phyloP scores from a whole-genome alignment of 2,329 filamentous ascomycete species.

The Rutstroemia sp. region DNA sequence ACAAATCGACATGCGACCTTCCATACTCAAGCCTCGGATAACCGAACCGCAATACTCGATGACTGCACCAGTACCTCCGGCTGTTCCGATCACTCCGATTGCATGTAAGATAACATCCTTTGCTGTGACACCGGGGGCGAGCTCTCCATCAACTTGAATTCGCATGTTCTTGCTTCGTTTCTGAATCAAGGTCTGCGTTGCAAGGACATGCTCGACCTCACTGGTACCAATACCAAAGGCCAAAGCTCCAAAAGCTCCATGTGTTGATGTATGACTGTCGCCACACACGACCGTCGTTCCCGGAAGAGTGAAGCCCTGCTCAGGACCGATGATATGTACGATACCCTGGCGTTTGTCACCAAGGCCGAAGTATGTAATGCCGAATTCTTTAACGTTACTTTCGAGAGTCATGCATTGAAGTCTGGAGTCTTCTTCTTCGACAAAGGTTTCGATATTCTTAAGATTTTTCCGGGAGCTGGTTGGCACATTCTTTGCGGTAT shows the following conservation, averaged over 20 bases:
- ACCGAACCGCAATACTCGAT: constrained; percentile 97
- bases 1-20: constrained; percentile 98
- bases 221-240: constrained; percentile 97
- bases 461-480: constrained; percentile 85
- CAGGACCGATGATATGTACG: constrained; percentile 95
- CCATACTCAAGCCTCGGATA: constrained; percentile 84
- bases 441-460: constrained; percentile 89
- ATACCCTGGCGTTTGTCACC: constrained; percentile 96
- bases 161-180: constrained; percentile 98
- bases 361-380: constrained; percentile 93
- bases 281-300: constrained; percentile 96
- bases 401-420: constrained; percentile 93
- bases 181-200: constrained; percentile 91
- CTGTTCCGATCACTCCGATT: constrained; percentile 90
- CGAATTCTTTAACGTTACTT: constrained; percentile 95
- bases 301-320: constrained; percentile 96
- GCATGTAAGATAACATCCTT: constrained; percentile 93
- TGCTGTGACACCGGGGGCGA: constrained; percentile 85
- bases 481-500: constrained; percentile 68
- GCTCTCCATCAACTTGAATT: constrained; percentile 86
- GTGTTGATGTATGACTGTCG: constrained; percentile 96
- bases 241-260: constrained; percentile 90
- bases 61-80: constrained; percentile 86
- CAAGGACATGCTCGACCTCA: constrained; percentile 96
- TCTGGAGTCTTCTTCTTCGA: constrained; percentile 74